These are phyloP conservation scores for Diospyros kaki DNA, from an alignment of 148 eudicot species.

Conservation along the genomic window DNA sequence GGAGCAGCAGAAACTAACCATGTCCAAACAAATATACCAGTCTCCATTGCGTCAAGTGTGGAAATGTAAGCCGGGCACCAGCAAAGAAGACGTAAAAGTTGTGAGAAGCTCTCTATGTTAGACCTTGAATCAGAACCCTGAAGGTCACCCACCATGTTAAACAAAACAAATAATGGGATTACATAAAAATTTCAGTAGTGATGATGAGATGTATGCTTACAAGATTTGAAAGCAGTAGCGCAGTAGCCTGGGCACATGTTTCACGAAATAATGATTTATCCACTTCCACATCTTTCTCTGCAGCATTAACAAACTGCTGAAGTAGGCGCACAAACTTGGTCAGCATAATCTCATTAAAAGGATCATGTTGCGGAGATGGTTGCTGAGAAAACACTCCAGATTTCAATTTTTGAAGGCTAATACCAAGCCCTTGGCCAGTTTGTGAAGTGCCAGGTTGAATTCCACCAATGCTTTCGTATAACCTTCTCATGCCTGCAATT, in stretches of 20 bases:
- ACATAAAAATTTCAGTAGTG: neutral
- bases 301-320: constrained; percentile 75
- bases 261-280: constrained; percentile 87
- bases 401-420: constrained; percentile 55
- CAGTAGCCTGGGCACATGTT: constrained; percentile 94
- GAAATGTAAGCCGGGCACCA: constrained; percentile 99
- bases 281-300: constrained; percentile 80
- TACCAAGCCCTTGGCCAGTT: constrained; percentile 46
- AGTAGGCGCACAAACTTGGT: constrained; percentile 80
- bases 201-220: constrained; percentile 33
- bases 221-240: constrained; percentile 89
- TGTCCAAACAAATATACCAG: constrained; percentile 95
- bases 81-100: constrained; percentile 93
- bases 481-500: constrained; percentile 97
- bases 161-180: constrained; percentile 6
- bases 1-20: constrained; percentile 99
- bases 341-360: constrained; percentile 82
- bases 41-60: constrained; percentile 93
- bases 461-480: constrained; percentile 86
- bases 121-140: constrained; percentile 69
- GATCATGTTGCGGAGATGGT: constrained; percentile 48
- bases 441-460: constrained; percentile 48
- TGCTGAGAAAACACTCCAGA: constrained; percentile 51
- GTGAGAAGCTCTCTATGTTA: constrained; percentile 78
- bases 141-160: constrained; percentile 17